Conservation (phyloP, 805 yeast genomes). For the Metschnikowia kunwiensis region DNA sequence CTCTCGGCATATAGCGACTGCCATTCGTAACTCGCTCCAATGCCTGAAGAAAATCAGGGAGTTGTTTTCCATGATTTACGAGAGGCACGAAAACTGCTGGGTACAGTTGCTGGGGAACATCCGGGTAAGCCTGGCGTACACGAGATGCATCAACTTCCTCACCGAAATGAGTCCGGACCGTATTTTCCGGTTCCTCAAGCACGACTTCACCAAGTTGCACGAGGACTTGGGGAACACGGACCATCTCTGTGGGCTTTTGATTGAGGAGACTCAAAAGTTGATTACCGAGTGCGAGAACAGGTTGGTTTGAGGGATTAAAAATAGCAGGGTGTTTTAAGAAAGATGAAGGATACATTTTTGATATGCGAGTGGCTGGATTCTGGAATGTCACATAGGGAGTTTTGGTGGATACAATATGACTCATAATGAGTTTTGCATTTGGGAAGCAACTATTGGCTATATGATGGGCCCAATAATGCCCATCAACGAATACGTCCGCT, state of each 20-base stretch:
- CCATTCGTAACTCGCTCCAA: background rate
- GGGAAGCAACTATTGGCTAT: too few relatives aligned
- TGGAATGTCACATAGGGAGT: too few relatives aligned
- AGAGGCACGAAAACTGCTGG: background rate
- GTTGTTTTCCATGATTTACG: conserved; percentile 3
- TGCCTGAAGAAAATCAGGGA: background rate
- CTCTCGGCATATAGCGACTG: background rate
- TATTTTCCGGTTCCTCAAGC: conserved; percentile 7
- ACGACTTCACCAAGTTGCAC: conserved; percentile 9
- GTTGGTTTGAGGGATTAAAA: too few relatives aligned
- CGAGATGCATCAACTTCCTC: conserved; percentile 7
- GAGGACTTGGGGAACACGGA: conserved; percentile 4
- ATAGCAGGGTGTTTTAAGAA: too few relatives aligned
- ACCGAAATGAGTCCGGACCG: conserved; percentile 9
- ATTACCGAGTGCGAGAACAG: background rate
- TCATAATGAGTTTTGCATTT: too few relatives aligned
- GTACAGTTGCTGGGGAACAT: background rate
- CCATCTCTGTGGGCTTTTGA: conserved; percentile 5
- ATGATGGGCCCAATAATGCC: too few relatives aligned
- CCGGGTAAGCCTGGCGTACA: conserved; percentile 2
- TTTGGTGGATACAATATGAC: too few relatives aligned
- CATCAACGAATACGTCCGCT: too few relatives aligned
- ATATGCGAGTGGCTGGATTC: too few relatives aligned
- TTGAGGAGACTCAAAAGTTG: conserved; percentile 4
- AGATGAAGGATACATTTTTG: too few relatives aligned